Conservation (phyloP, 2,329 filamentous ascomycete genomes). For the Hypoxylon sp. region DNA sequence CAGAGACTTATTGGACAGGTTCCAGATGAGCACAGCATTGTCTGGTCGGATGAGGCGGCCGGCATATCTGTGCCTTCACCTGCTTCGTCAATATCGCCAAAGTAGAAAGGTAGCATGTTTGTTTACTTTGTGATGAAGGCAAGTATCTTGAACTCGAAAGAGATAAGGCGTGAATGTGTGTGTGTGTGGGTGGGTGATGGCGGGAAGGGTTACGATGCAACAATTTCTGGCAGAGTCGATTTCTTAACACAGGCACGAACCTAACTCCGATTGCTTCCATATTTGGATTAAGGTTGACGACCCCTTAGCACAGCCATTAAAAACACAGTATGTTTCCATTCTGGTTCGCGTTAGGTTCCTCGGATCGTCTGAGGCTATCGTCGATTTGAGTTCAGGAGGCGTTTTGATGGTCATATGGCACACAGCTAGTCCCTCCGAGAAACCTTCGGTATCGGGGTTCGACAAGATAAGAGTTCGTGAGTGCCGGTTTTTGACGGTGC, state of each 20-base stretch:
- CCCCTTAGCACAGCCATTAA: slow-evolving; percentile 2
- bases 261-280: background rate
- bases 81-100: background rate
- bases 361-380: slow-evolving; percentile 20
- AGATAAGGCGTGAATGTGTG: background rate
- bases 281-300: slow-evolving; percentile 17
- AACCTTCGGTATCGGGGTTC: slow-evolving; percentile 10
- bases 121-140: background rate
- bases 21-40: background rate
- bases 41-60: slow-evolving; percentile 10
- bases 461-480: slow-evolving; percentile 22
- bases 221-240: background rate
- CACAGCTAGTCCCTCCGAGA: slow-evolving; percentile 8
- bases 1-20: background rate
- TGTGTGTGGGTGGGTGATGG: background rate
- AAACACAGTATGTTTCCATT: slow-evolving; percentile 1
- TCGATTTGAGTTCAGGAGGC: slow-evolving; percentile 23
- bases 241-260: background rate
- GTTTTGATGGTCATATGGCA: slow-evolving; percentile 18
- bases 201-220: slow-evolving; percentile 2
- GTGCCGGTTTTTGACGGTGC: slow-evolving; percentile 2
- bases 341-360: background rate
- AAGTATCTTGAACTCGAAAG: background rate
- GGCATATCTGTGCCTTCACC: background rate
- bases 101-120: background rate